phyloP scores from a whole-genome alignment of 140 eudicot genomes.

The Flaveria floridana region DNA sequence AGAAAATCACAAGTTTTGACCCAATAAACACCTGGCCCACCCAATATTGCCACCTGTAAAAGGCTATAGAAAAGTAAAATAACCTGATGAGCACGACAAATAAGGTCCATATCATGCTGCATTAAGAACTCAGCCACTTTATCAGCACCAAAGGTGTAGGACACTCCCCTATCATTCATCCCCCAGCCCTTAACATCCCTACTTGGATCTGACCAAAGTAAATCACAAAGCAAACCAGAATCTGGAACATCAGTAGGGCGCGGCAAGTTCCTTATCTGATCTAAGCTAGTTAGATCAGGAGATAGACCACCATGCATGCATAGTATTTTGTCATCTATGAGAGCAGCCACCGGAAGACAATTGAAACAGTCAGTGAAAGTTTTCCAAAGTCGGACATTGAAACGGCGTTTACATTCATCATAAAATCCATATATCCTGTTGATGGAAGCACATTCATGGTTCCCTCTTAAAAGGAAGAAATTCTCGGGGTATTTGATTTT shows the following conservation, averaged over 20 bases:
- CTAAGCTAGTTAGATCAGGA: conserved; percentile 45
- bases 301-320: conserved; percentile 66
- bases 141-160: conserved; percentile 56
- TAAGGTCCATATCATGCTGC: conserved; percentile 54
- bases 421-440: conserved; percentile 57
- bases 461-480: conserved; percentile 54
- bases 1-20: neutral
- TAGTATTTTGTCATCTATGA: conserved; percentile 53
- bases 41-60: neutral
- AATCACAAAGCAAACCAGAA: conserved; percentile 53
- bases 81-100: conserved; percentile 59
- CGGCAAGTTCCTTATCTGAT: conserved; percentile 45
- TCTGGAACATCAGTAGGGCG: conserved; percentile 57
- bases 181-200: conserved; percentile 56
- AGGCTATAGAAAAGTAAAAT: neutral
- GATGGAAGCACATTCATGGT: conserved; percentile 57
- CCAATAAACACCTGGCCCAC: neutral
- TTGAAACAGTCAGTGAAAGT: conserved; percentile 48
- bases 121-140: conserved; percentile 51
- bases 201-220: conserved; percentile 57
- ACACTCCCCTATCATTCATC: conserved; percentile 53
- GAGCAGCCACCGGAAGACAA: conserved; percentile 58
- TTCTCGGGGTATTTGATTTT: conserved; percentile 54
- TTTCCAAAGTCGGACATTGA: conserved; percentile 55
- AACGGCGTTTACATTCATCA: conserved; percentile 59